Percentiles rank a stretch among this genome's conserved stretches.
Evolutionary conservation across 805 yeast species (phyloP).

Genomic region (Lipomyces yamanashiensis): DNA sequence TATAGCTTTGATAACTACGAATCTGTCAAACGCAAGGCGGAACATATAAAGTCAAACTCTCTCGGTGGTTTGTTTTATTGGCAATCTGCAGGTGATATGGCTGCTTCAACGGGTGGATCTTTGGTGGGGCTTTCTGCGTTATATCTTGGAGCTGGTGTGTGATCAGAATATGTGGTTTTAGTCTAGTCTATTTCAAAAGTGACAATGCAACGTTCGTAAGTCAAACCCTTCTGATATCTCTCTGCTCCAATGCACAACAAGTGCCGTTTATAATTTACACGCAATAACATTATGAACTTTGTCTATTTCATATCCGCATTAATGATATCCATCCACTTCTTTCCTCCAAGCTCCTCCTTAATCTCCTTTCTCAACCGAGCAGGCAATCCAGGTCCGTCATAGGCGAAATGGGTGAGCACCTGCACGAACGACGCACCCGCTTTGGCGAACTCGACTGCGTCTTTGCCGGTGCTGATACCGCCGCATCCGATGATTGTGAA

Average conservation of each 20-base stretch:
- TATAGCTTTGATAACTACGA: constrained; percentile 65
- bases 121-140: constrained; percentile 10
- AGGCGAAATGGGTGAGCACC: constrained; percentile 87
- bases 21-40: constrained; percentile 62
- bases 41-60: constrained; percentile 52
- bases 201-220: too few relatives aligned
- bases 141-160: constrained; percentile 2
- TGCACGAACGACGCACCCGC: constrained; percentile 94
- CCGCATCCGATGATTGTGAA: constrained; percentile 91
- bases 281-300: neutral
- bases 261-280: neutral
- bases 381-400: constrained; percentile 87
- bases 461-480: constrained; percentile 85
- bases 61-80: constrained; percentile 92
- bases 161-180: neutral
- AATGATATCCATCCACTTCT: constrained; percentile 81
- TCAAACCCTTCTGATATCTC: too few relatives aligned
- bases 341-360: constrained; percentile 69
- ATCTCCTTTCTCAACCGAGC: constrained; percentile 64
- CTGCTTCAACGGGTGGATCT: constrained; percentile 17
- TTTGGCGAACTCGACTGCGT: constrained; percentile 86
- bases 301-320: constrained; percentile 55
- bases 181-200: too few relatives aligned
- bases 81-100: constrained; percentile 45
- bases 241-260: too few relatives aligned